Conservation (phyloP, 352 stramenopile genomes). For the Phytopythium kandeliae region DNA sequence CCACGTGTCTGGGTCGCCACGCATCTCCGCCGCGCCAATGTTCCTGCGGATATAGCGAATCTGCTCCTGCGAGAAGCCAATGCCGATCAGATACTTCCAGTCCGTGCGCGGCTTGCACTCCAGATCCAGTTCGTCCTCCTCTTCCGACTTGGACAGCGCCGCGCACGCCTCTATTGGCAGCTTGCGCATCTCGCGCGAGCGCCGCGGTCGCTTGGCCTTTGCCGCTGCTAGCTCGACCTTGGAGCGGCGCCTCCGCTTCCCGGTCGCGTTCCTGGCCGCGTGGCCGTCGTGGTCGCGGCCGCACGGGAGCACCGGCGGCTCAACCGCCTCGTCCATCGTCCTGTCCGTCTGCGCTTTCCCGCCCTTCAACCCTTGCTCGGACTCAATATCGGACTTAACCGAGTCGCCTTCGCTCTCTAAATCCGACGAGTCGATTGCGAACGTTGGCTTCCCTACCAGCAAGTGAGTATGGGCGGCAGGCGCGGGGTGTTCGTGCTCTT, state of each 20-base stretch:
- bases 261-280: no score
- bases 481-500: conserved; percentile 98
- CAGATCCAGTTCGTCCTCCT: neutral
- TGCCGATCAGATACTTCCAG: neutral
- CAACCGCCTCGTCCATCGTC: neutral
- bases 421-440: no score
- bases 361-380: no score
- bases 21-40: conserved; percentile 8
- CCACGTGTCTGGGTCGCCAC: conserved; percentile 11
- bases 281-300: neutral
- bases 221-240: neutral
- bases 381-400: no score
- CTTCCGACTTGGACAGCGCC: neutral
- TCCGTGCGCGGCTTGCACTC: neutral
- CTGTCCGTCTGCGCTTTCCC: neutral
- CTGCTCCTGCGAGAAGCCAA: conserved; percentile 1
- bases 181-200: neutral
- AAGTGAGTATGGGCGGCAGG: conserved; percentile 23
- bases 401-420: no score
- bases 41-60: neutral
- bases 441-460: no score
- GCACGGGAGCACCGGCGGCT: neutral
- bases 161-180: neutral
- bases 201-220: neutral
- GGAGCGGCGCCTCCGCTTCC: neutral